phyloP scores from a whole-genome alignment of 352 stramenopile genomes.

The Phytophthora hybrid region DNA sequence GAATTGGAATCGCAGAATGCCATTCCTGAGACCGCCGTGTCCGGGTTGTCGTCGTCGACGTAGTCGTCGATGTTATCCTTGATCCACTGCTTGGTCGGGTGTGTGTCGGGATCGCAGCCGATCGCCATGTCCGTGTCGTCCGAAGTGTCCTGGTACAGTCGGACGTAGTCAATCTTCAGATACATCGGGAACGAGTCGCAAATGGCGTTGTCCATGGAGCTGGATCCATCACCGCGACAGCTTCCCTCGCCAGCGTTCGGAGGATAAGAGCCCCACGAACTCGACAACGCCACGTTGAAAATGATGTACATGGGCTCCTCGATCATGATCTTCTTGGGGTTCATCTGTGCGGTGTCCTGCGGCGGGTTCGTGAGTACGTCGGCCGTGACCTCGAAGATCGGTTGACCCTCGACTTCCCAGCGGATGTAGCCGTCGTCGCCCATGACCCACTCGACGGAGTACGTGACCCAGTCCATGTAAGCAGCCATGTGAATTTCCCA shows the following conservation, averaged over 20 bases:
- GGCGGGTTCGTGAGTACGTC: conserved; percentile 33
- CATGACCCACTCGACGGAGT: conserved; percentile 24
- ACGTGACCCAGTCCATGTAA: conserved; percentile 53
- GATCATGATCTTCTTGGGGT: conserved; percentile 77
- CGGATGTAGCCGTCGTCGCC: conserved; percentile 18
- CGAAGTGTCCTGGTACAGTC: conserved; percentile 42
- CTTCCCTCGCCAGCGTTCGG: conserved; percentile 49
- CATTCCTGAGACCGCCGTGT: conserved; percentile 20
- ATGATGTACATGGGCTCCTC: conserved; percentile 90
- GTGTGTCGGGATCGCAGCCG: conserved; percentile 39
- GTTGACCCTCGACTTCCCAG: conserved; percentile 18
- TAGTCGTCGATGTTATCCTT: conserved; percentile 26
- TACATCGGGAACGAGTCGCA: conserved; percentile 65
- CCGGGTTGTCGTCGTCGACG: conserved; percentile 24
- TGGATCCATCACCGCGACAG: conserved; percentile 47
- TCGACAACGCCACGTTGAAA: conserved; percentile 45
- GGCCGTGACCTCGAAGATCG: conserved; percentile 21
- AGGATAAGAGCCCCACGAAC: conserved; percentile 74
- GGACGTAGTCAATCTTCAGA: conserved; percentile 55
- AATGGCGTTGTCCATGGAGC: conserved; percentile 32
- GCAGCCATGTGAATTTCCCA: conserved; percentile 79
- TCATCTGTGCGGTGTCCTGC: conserved; percentile 62
- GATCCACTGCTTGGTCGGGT: conserved; percentile 66
- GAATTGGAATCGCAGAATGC: conserved; percentile 26
- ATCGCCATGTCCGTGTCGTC: conserved; percentile 46